Evolutionary conservation across 305 asterid genomes (phyloP), one percentile per base, ranked within the genome.

Genomic region (Salvia sclarea): DNA sequence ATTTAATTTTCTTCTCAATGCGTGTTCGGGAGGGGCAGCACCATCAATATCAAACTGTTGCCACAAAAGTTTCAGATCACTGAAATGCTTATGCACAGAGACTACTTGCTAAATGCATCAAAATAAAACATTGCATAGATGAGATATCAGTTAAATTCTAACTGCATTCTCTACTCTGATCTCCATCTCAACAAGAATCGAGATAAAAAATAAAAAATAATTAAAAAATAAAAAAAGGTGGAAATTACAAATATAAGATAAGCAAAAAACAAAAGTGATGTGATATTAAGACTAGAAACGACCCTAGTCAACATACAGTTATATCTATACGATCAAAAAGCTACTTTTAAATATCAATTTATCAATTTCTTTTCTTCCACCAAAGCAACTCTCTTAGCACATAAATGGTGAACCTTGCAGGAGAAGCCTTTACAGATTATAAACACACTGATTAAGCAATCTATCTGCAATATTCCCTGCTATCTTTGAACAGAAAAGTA

Each of bases 1-100:
- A 68, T 89, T 88, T 73, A 95, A 78, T 78, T 79, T 95, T 82
- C 98, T 86, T 79, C 99, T 95, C 99, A 90, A 89, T 41, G 99
- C 99, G 54, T 91, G 92, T 73, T 87, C 92, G 7, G 98, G 99
- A 30, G 99, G 98, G 43, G 87, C 79, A 57, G 97, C 96, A 78
- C 96, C 85, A 65, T 95, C 99, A 61, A 80, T 79, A 80, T 87
- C 97, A 47, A 95, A 75, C 99, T 95, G 89, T 81, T 61, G 69
- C 62, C 73, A 54, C 56, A 43, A 75, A 9, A 55, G 24, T 60
- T 1, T 58, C 44, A 76, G 61, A 66, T 12, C 16, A 64, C 14
- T 56, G 74, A 41, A 72, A 66, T 13, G 61, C 52, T 57, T 16
- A 56, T 17, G 71, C 10, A 75, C 52, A 44, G 54, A 24, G 9